phyloP scores from a whole-genome alignment of 768 basidiomycete genomes.

The Suillus discolor region DNA sequence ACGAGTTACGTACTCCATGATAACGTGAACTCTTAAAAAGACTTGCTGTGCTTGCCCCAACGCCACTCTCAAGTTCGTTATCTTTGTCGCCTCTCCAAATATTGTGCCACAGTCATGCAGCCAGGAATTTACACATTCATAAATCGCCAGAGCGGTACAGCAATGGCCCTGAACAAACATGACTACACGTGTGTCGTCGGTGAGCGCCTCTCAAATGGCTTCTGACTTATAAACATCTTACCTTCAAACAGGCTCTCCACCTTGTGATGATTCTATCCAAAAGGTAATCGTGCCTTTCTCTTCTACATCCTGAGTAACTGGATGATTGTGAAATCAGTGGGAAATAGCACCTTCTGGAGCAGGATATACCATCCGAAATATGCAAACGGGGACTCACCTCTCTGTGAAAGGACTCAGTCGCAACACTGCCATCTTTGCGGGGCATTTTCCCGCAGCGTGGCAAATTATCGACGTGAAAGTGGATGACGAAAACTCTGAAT shows the following conservation, averaged over 20 bases:
- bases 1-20: too few species aligned
- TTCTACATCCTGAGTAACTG: not conserved
- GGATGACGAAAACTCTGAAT: constrained; percentile 28
- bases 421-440: constrained; percentile 20
- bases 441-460: constrained; percentile 33
- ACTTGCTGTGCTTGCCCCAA: not conserved
- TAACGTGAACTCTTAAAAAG: too few species aligned
- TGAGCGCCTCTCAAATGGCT: constrained; percentile 13
- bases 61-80: not conserved
- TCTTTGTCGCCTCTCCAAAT: not conserved
- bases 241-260: constrained; percentile 27
- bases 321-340: constrained; percentile 20
- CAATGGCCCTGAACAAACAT: constrained; percentile 31
- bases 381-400: constrained; percentile 34
- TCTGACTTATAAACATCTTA: not conserved
- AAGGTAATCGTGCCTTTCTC: constrained; percentile 20
- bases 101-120: constrained; percentile 14
- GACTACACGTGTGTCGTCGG: constrained; percentile 20
- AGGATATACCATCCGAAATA: constrained; percentile 32
- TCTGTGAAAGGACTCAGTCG: constrained; percentile 13
- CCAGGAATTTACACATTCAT: constrained; percentile 33
- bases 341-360: constrained; percentile 31
- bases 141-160: constrained; percentile 35
- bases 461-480: constrained; percentile 27
- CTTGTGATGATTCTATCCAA: constrained; percentile 30